Base-by-base conservation (phyloP, 2,329 filamentous ascomycete species). In the Xylariaceae sp. region DNA sequence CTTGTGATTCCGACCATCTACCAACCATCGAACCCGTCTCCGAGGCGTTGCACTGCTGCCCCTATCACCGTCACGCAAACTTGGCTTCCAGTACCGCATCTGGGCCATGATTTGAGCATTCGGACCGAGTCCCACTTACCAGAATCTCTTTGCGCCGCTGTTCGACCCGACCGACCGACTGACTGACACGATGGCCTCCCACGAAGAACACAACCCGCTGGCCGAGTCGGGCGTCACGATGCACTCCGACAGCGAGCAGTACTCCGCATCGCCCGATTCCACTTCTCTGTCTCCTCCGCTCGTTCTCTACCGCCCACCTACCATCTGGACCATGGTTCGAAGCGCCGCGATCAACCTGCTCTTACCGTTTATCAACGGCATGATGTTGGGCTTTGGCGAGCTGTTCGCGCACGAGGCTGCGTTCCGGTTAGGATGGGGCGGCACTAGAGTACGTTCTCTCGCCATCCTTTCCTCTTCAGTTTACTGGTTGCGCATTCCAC, bases 351-450 rank as follows among this genome's bases (percentile, higher is more conserved):
- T 99, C 76, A 99, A 99, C 73, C 79, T 99, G n/a, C 70, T 99
- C 1, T 77, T 99, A 17, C 94, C 94, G 0, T 99, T 99, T 70
- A 85, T 99, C 71, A 99, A 99, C 76, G 94, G 94, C 51, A 84
- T 99, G 80, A 99, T 99, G 94, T 77, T 99, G 70, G 94, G 94
- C 1, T 97, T 99, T 71, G 94, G 94, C 67, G 94, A 99, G 77
- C 77, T 99, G 55, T 93, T 99, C 74, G 94, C 94, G 57, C 94
- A 99, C 72, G 94, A 99, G 78, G 88, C 90, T 54, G 94, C 94
- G 1, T 99, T 93, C 72, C 81, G 93, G 70, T 78, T 97, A 67
- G 94, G 94, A 62, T 99, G 94, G 94, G 87, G 89, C 64, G 88
- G 88, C 57, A 97, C 94, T 61, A 96, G 94, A 85, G 94, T 97